Base-by-base conservation (phyloP, 768 basidiomycete species). In the Lactarius akahatsu region DNA sequence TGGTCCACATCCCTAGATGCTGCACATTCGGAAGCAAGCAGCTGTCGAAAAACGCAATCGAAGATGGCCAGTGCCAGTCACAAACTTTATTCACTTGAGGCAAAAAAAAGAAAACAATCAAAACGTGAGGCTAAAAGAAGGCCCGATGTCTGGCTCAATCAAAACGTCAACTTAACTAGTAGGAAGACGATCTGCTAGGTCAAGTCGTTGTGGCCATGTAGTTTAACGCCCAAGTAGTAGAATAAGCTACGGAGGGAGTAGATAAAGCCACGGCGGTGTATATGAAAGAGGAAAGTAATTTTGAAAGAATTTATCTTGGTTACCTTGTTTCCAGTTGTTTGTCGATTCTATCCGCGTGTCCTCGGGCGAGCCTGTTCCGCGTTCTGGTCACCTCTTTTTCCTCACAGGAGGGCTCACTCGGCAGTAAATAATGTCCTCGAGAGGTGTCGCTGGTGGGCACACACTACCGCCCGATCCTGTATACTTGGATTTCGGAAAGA, bases 181-280 rank as follows among this genome's bases (percentile, higher is more conserved):
- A 78, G 82, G 82, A 76, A 76, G 82, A 86, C 80, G 81, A 81
- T 87, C 86, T 87, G 85, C 84, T 76, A 77, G 74, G 74, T 70
- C 71, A 68, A 66, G 10, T 80, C 63, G 11, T 59, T 89, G 70
- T 89, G 66, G 86, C 86, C 85, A 81, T 75, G 83, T 81, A 72
- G 87, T 89, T 89, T 89, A 89, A 87, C 87, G 82, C 77, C 83
- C 74, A 75, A 77, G 81, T 83, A 79, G 78, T 78, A 63, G 74
- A 71, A 69, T 57, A 58, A 71, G 56, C 65, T 69, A 77, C 81
- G 79, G 81, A 80, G 77, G 81, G 80, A 81, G 85, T 85, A 83
- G 86, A 88, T 88, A 86, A 78, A 66, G 34, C 80, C 81, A 74
- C 81, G 85, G 86, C 57, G 62, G 32, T 30, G 23, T 38, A 26